phyloP scores from a whole-genome alignment of 441 rosid genomes.

The Adansonia madagascariensis region DNA sequence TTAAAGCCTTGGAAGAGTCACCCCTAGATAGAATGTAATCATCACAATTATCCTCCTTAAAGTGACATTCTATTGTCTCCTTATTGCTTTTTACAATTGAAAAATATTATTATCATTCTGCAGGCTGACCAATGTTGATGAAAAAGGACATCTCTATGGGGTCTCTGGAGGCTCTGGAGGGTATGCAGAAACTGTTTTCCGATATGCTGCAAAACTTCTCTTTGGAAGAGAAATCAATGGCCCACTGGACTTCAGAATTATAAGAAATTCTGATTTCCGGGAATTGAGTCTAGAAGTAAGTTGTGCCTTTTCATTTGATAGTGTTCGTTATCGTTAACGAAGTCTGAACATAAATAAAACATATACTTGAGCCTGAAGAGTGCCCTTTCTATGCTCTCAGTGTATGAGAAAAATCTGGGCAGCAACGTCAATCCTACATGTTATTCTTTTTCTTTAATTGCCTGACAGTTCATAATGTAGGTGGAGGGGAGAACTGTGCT shows the following conservation, averaged over 20 bases:
- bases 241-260: slow-evolving; percentile 65
- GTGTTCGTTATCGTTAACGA: not conserved
- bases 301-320: slow-evolving; percentile 20
- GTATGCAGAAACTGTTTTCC: slow-evolving; percentile 78
- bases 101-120: slow-evolving; percentile 13
- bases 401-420: not conserved
- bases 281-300: slow-evolving; percentile 84
- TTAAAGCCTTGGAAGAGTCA: slow-evolving; percentile 65
- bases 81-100: slow-evolving; percentile 4
- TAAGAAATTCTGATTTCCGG: slow-evolving; percentile 82
- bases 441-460: not conserved
- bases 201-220: slow-evolving; percentile 64
- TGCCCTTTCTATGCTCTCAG: not conserved
- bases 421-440: not conserved
- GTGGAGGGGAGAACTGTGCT: slow-evolving; percentile 73
- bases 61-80: not conserved
- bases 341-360: not conserved
- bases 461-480: slow-evolving; percentile 36
- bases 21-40: slow-evolving; percentile 79
- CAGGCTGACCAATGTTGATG: slow-evolving; percentile 78
- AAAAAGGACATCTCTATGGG: slow-evolving; percentile 80
- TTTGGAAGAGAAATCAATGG: slow-evolving; percentile 73
- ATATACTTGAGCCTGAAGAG: not conserved
- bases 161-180: slow-evolving; percentile 75
- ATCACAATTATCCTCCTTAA: not conserved